Percentiles rank a stretch among this genome's conserved stretches.
Evolutionary conservation across 768 basidiomycete genomes (phyloP).

Genomic region (Suillus occidentalis): DNA sequence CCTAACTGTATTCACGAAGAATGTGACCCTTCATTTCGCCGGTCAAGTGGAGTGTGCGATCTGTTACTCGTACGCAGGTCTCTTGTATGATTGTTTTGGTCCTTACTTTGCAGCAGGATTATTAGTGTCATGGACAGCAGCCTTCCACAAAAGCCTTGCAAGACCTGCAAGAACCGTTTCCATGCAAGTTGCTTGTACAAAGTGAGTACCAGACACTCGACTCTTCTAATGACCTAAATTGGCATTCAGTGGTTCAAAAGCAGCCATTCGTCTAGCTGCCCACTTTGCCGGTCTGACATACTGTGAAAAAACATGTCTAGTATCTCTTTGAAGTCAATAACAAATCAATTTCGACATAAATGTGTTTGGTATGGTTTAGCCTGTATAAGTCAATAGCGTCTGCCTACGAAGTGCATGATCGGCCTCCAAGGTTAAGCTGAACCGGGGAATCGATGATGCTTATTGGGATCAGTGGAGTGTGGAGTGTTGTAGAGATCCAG

Average conservation of each 20-base stretch:
- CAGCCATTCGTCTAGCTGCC: conserved; percentile 89
- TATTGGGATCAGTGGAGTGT: not conserved
- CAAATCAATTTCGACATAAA: not conserved
- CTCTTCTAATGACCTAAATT: not conserved
- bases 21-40: conserved; percentile 90
- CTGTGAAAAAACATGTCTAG: conserved; percentile 37
- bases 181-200: conserved; percentile 92
- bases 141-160: conserved; percentile 88
- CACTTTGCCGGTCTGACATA: conserved; percentile 86
- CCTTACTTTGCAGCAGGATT: conserved; percentile 50
- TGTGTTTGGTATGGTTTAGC: not conserved
- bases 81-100: not conserved
- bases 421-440: not conserved
- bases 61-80: conserved; percentile 75
- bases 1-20: conserved; percentile 87
- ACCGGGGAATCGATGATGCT: not conserved
- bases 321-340: not conserved
- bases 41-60: conserved; percentile 97
- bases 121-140: conserved; percentile 88
- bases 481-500: not conserved
- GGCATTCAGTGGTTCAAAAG: conserved; percentile 77
- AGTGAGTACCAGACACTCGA: conserved; percentile 37
- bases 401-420: not conserved
- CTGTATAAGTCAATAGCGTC: not conserved
- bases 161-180: conserved; percentile 93